Base-by-base conservation (phyloP, 202 grass and related monocot species). In the Panicum hallii region DNA sequence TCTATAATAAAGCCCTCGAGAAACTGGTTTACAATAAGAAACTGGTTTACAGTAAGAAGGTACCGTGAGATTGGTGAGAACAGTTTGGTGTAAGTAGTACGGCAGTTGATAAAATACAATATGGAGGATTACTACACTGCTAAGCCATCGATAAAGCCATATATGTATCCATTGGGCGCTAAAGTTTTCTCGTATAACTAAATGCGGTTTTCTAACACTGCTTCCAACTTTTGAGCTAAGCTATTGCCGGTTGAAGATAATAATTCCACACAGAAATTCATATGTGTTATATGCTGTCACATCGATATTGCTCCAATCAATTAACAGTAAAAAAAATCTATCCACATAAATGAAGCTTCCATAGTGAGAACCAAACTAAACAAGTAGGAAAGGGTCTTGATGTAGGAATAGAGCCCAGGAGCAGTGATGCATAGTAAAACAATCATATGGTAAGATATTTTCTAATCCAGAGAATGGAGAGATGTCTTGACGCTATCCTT, bases 171-270 rank as follows among this genome's bases (percentile, higher is more conserved):
- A 68, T 45, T 75, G 13, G 40, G 12, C 20, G 5, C 12, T 16
- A 60, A 80, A 16, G 23, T 80, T 81, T 80, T 81, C 72, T 32
- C 17, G 63, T 6, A 72, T 80, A 75, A 32, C 55, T 44, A 61
- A 61, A 22, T 45, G 40, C 1, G 40, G 40, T 75, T 72, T 74
- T 74, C 73, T 81, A 56, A 45, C 19, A 68, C 58, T 42, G 19
- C 68, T 45, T 11, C 84, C 9, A 55, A 13, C 68, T 66, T 86
- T 74, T 73, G 60, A 76, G 50, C 41, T 76, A 57, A 80, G 68
- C 13, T 80, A 66, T 81, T 65, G 58, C 69, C 64, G 36, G 69
- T 47, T 86, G 28, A 74, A 49, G 61, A 57, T 48, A 54, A 54
- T 32, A 23, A 22, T 70, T 41, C 14, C 50, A 78, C 34, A 67